Base-by-base conservation (phyloP, 2,329 filamentous ascomycete genomes). In the Pyrenophora tritici-repentis region DNA sequence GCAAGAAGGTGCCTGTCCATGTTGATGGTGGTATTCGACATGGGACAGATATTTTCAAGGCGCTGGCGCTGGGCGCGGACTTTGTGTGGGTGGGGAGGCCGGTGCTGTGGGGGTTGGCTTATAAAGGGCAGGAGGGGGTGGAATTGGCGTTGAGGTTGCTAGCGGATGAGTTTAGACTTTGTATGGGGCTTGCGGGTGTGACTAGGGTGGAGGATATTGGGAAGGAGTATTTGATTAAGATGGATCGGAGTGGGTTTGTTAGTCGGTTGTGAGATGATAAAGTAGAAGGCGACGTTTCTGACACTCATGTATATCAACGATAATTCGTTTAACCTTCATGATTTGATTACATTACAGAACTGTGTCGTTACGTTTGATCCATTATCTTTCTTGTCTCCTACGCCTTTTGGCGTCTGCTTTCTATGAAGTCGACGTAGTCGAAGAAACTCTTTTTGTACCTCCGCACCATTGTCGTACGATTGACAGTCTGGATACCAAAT, bases 11-110 rank as follows among this genome's bases (percentile, higher is more conserved):
- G 1, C 91, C 97, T 70, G 82, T 97, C 14, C 97, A 84, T 74
- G 79, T 97, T 42, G 94, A 97, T 72, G 93, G 94, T 17, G 93
- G 93, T 36, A 82, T 97, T 37, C 84, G 92, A 35, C 85, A 93
- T 37, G 91, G 88, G 6, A 96, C 92, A 0, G 94, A 97, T 72
- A 91, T 97, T 54, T 84, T 97, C 74, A 97, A 97, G 78, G 93
- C 92, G 10, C 79, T 97, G 7, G 96, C 91, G 68, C 82, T 97
- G 0, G 94, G 94, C 32, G 94, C 93, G 18, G 90, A 85, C 67
- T 93, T 91, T 37, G 91, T 97, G 1, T 94, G 93, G 45, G 50
- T 74, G 4, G 71, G 71, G 1, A 45, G 71, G 17, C 63, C 69
- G 6, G 12, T 89, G 12, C 77, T 96, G 39, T 96, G 84, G 76